These are phyloP conservation scores for Colletotrichum somersetense DNA, from an alignment of 2,329 filamentous ascomycete genomes.

Conservation along the genomic window DNA sequence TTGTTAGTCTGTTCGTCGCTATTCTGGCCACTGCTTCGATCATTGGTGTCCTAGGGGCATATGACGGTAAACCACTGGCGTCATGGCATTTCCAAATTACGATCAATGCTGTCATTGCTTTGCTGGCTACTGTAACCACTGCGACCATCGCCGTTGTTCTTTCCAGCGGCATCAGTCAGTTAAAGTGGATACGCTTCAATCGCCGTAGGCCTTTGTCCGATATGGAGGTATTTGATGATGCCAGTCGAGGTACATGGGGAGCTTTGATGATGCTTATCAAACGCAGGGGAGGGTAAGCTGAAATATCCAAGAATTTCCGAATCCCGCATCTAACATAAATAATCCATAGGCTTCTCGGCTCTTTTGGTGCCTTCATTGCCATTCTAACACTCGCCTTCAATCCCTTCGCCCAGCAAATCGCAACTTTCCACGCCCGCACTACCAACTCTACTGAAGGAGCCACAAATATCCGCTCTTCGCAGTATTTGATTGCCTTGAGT, in stretches of 20 bases:
- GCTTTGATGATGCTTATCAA: slow-evolving; percentile 47
- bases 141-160: slow-evolving; percentile 49
- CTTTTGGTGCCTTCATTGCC: slow-evolving; percentile 48
- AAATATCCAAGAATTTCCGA: background rate
- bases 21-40: slow-evolving; percentile 47
- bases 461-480: slow-evolving; percentile 46
- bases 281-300: slow-evolving; percentile 47
- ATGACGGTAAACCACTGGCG: slow-evolving; percentile 46
- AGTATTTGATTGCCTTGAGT: slow-evolving; percentile 47
- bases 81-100: slow-evolving; percentile 51
- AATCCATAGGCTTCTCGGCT: slow-evolving; percentile 45
- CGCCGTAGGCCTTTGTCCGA: slow-evolving; percentile 47
- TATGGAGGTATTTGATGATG: slow-evolving; percentile 52
- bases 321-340: background rate
- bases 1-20: slow-evolving; percentile 46
- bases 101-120: slow-evolving; percentile 50
- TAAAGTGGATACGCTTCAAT: slow-evolving; percentile 52
- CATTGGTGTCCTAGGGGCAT: slow-evolving; percentile 48
- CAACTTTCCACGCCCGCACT: slow-evolving; percentile 46
- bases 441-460: slow-evolving; percentile 43
- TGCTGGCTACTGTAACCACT: slow-evolving; percentile 48
- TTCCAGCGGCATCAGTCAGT: slow-evolving; percentile 49
- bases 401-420: slow-evolving; percentile 51
- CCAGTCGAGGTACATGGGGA: slow-evolving; percentile 50
- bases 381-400: slow-evolving; percentile 48